These are phyloP conservation scores for Prunus persica DNA, from an alignment of 306 rosid species.

Conservation along the genomic window DNA sequence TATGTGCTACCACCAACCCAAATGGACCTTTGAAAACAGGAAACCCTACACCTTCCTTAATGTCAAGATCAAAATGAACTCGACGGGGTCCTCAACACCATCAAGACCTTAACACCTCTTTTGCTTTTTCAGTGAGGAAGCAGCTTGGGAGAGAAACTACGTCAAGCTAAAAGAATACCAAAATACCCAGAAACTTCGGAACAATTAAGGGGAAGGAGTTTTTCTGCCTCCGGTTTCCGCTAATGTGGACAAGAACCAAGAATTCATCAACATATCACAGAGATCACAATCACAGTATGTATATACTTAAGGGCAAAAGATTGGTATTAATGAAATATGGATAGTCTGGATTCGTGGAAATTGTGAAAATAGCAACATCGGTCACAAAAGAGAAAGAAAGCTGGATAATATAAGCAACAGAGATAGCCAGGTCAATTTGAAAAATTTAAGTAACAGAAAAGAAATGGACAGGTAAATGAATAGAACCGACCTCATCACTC, in stretches of 20 bases:
- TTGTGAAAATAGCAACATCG: not conserved
- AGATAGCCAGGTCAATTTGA: not conserved
- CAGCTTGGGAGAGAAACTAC: not conserved
- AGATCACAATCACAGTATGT: not conserved
- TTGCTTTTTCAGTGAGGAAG: not conserved
- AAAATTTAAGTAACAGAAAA: not conserved
- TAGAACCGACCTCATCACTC: conserved; percentile 44
- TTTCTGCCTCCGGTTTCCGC: not conserved
- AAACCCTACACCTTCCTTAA: not conserved
- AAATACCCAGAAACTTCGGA: not conserved
- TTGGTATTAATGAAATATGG: not conserved
- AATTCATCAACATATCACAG: not conserved
- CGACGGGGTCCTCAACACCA: not conserved
- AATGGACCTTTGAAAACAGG: not conserved
- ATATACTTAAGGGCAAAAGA: not conserved
- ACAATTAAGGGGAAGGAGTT: not conserved
- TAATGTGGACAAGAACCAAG: not conserved
- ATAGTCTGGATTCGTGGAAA: not conserved
- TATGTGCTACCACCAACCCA: not conserved
- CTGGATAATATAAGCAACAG: not conserved
- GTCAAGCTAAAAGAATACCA: not conserved
- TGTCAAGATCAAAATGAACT: not conserved
- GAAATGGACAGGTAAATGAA: not conserved
- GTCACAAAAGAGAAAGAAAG: not conserved
- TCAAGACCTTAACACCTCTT: not conserved